Evolutionary conservation across 371 early-diverging fungal genomes (phyloP), one percentile per base, ranked within the genome.

Genomic region (Circinella minor): DNA sequence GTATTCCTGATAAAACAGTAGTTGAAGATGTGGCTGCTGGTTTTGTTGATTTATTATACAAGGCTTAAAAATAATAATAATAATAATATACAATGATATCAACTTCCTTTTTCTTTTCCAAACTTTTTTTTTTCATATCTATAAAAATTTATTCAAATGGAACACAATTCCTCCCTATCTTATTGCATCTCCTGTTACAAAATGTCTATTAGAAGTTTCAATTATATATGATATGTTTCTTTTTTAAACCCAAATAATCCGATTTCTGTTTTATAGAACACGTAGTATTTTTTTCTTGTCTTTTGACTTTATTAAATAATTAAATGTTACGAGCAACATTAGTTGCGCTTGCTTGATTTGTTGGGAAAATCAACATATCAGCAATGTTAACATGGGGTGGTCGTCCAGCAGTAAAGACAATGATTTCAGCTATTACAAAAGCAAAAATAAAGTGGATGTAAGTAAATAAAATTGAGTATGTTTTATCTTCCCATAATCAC

Each of bases 11-110:
- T 71, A 83, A 92, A 27, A 88, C 89, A 4, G 91, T 96, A 36
- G 89, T 97, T 17, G 89, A 89, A 61, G 96, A 96, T 74, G 93
- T 96, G 13, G 90, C 94, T 46, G 81, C 83, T 36, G 94, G 95
- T 13, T 97, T 93, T 74, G 85, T 97, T 62, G 96, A 97, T 77
- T 83, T 91, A 14, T 79, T 96, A 13, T 95, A 94, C 75, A 93
- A 92, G 77, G 89, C 91, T 6, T 90, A 82, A 69, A 27, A 27
- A 27, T n/a, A n/a, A n/a, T n/a, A n/a, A n/a, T n/a, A n/a, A n/a
- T n/a, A n/a, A n/a, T n/a, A n/a, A n/a, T 1, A 27, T 27, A 27
- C 27, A 27, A 27, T 27, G 27, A 68, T 13, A 20, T 38, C 36
- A 4, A 7, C 3, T 7, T 48, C 46, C 34, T 7, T 11, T 4